Conservation (phyloP, 2,329 filamentous ascomycete species). For the Cercospora sp. region DNA sequence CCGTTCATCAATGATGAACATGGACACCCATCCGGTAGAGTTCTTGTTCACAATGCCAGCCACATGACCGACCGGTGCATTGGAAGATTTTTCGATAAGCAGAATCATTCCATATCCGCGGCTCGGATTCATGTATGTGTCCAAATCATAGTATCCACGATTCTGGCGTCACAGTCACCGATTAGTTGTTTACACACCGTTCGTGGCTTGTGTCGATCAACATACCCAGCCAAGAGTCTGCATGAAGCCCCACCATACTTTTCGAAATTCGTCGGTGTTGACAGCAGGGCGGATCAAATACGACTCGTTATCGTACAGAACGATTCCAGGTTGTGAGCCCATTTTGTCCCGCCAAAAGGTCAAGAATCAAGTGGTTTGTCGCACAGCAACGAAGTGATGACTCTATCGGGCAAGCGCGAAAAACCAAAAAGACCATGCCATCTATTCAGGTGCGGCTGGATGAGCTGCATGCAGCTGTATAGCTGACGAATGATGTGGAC, state of each 20-base stretch:
- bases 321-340: neutral
- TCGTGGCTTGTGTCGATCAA: conserved; percentile 1
- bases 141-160: conserved; percentile 37
- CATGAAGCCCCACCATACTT: conserved; percentile 42
- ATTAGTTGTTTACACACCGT: neutral
- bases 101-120: conserved; percentile 37
- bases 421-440: neutral
- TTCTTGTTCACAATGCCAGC: neutral
- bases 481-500: neutral
- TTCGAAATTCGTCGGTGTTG: conserved; percentile 21
- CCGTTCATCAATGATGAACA: neutral
- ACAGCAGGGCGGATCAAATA: conserved; percentile 25
- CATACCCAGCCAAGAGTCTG: conserved; percentile 39
- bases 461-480: conserved; percentile 1
- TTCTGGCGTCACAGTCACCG: conserved; percentile 31
- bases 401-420: neutral
- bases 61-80: neutral
- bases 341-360: neutral
- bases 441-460: neutral
- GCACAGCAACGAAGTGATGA: neutral
- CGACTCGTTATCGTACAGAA: conserved; percentile 19
- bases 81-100: conserved; percentile 27
- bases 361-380: neutral
- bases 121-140: conserved; percentile 37
- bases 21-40: neutral